Conservation (phyloP, 768 basidiomycete genomes). For the Nidularia pulvinata region DNA sequence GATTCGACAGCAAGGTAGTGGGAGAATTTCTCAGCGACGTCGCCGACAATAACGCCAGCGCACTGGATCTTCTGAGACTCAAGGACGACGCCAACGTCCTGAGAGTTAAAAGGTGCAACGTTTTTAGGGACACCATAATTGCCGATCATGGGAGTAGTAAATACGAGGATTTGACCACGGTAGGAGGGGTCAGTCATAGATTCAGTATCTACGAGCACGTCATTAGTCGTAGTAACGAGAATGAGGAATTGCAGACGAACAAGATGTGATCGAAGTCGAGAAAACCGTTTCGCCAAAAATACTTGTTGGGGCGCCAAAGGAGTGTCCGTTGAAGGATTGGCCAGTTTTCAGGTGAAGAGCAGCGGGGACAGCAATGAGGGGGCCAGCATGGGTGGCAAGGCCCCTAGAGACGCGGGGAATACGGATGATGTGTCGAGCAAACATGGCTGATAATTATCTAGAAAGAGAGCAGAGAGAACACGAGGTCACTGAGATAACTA, state of each 20-base stretch:
- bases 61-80: slow-evolving; percentile 93
- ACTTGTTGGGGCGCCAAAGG: slow-evolving; percentile 87
- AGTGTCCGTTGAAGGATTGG: slow-evolving; percentile 86
- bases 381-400: slow-evolving; percentile 66
- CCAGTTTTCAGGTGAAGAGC: slow-evolving; percentile 92
- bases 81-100: slow-evolving; percentile 85
- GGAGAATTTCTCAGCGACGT: slow-evolving; percentile 93
- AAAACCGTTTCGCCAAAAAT: slow-evolving; percentile 98
- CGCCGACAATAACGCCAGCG: slow-evolving; percentile 89
- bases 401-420: slow-evolving; percentile 52
- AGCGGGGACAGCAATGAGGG: slow-evolving; percentile 61
- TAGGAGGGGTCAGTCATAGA: slow-evolving; percentile 99
- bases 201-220: slow-evolving; percentile 78
- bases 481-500: slow-evolving; percentile 91
- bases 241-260: slow-evolving; percentile 32
- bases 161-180: slow-evolving; percentile 96
- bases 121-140: slow-evolving; percentile 97
- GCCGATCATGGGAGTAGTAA: slow-evolving; percentile 97
- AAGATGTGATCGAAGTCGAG: slow-evolving; percentile 98
- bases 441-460: slow-evolving; percentile 44
- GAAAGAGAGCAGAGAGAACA: slow-evolving; percentile 68
- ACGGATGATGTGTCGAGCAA: slow-evolving; percentile 51
- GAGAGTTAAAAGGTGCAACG: slow-evolving; percentile 63
- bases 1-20: slow-evolving; percentile 96
- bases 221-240: slow-evolving; percentile 4